Base-by-base conservation (phyloP, 2,329 filamentous ascomycete species). In the Daldinia eschscholtzii region DNA sequence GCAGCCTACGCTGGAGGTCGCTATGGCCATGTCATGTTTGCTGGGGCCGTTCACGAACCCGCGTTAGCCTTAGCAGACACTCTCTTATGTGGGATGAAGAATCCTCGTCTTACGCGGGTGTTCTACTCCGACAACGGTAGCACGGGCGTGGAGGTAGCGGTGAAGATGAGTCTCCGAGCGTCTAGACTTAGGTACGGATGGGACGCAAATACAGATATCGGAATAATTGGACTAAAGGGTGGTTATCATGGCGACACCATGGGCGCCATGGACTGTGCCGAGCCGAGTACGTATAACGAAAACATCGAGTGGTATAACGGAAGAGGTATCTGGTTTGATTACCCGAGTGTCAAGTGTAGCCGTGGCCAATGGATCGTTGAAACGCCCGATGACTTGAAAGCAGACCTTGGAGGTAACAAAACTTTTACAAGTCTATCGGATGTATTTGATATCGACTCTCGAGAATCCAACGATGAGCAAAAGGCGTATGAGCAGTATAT, bases 21-120 rank as follows among this genome's bases (percentile, higher is more conserved):
- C 30, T 97, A 96, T 75, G 93, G 93, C 0, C 93, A 97, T 79
- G 92, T 96, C 72, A 96, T 97, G 91, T 96, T 97, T 75, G 92
- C 92, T 0, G 89, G 89, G 7, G 89, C 91, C 0, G 86, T 94
- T n/a, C 92, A 97, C 72, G 87, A 93, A 73, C 93, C 93, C 0
- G 93, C 92, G 0, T 80, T 96, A 0, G 82, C 84, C 6, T 84
- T 97, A 0, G 91, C 92, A 0, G 86, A 92, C 75, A 83, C 81
- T 0, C 82, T 97, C 0, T 81, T 96, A 2, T 63, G 82, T 0
- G 84, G 83, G 0, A 80, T 92, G 5, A 78, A 82, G 0, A 94
- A 93, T 70, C 86, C 88, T 0, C 88, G 92, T 0, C 80, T 96
- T 1, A 82, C 79, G 0, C 90, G 91, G 39, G 91, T 93, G 0